Conservation (phyloP, 768 basidiomycete species). For the Boletellus ananiceps region DNA sequence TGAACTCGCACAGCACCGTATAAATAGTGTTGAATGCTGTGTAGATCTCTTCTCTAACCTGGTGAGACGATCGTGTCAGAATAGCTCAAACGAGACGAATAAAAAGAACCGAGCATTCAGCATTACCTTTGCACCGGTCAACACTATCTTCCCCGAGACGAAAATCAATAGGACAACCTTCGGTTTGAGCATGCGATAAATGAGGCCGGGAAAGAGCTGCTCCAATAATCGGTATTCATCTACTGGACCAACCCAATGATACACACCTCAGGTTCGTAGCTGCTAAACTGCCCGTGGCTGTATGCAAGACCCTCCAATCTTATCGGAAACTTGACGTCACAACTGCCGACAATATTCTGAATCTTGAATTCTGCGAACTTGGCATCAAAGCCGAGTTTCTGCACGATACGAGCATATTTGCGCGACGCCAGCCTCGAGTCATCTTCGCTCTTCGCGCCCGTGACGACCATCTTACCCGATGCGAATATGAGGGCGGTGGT, state of each 20-base stretch:
- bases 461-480: slow-evolving; percentile 99
- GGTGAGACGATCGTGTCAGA: slow-evolving; percentile 42
- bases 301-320: slow-evolving; percentile 96
- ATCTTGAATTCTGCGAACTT: slow-evolving; percentile 99
- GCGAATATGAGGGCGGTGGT: slow-evolving; percentile 99
- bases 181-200: slow-evolving; percentile 99
- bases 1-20: slow-evolving; percentile 93
- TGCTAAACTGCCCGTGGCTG: slow-evolving; percentile 96
- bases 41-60: slow-evolving; percentile 99
- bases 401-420: slow-evolving; percentile 98
- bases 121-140: slow-evolving; percentile 96
- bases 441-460: slow-evolving; percentile 98
- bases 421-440: slow-evolving; percentile 94
- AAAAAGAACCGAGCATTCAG: not conserved
- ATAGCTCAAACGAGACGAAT: not conserved
- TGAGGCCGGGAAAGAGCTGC: slow-evolving; percentile 96
- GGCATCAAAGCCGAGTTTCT: slow-evolving; percentile 98
- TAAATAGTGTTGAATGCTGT: slow-evolving; percentile 99
- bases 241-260: not conserved
- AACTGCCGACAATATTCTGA: slow-evolving; percentile 97
- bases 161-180: slow-evolving; percentile 98
- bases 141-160: slow-evolving; percentile 97
- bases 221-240: not conserved
- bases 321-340: slow-evolving; percentile 99
- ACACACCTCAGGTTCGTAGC: slow-evolving; percentile 94